phyloP scores from a whole-genome alignment of 305 asterid genomes.

The Plantago coronopus region DNA sequence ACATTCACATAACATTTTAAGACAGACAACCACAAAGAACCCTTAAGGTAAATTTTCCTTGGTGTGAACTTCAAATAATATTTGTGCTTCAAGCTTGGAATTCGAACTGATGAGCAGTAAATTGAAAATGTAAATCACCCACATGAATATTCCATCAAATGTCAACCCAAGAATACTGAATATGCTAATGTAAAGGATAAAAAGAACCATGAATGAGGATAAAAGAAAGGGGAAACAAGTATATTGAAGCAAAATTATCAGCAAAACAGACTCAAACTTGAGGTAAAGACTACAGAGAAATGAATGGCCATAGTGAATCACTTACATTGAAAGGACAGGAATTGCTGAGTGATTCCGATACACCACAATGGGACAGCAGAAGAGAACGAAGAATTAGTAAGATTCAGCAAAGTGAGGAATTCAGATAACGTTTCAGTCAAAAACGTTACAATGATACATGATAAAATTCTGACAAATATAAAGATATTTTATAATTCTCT shows the following conservation, averaged over 20 bases:
- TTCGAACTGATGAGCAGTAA: not conserved
- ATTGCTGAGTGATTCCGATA: conserved; percentile 59
- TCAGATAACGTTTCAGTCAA: not conserved
- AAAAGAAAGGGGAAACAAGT: too few relatives aligned
- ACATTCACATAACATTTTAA: not conserved
- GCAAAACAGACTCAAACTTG: not conserved
- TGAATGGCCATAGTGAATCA: conserved; percentile 15
- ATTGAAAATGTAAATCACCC: not conserved
- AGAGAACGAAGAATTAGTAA: conserved; percentile 28
- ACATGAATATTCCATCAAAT: not conserved
- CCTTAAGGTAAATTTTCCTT: not conserved
- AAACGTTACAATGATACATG: not conserved
- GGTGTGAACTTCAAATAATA: not conserved
- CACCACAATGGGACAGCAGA: conserved; percentile 27
- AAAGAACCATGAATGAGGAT: too few relatives aligned
- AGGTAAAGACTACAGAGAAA: not conserved
- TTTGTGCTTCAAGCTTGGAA: not conserved
- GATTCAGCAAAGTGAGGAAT: conserved; percentile 7
- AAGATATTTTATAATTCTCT: too few relatives aligned
- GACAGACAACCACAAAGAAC: not conserved
- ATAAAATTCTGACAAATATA: too few relatives aligned
- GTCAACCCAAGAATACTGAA: not conserved
- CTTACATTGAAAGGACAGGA: conserved; percentile 98
- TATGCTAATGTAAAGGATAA: too few relatives aligned
- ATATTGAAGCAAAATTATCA: not conserved